Conservation (phyloP, 495 filamentous ascomycete genomes). For the Podospora pseudocomata region DNA sequence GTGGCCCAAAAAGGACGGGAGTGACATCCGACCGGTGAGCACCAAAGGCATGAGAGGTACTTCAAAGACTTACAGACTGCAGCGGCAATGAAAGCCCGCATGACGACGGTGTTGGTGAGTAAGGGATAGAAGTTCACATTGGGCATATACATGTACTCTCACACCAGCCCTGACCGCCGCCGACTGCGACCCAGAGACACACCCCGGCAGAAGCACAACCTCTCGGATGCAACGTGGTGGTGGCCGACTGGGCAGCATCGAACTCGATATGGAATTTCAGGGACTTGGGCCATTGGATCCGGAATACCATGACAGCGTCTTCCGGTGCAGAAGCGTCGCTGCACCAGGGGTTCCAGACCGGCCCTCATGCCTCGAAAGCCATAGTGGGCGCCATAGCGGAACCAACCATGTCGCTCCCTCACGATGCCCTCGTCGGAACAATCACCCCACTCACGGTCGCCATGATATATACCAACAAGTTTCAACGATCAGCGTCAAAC, state of each 20-base stretch:
- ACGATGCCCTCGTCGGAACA: neutral
- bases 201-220: neutral
- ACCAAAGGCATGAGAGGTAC: neutral
- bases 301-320: conserved; percentile 1
- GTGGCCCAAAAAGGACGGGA: neutral
- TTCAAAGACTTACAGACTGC: neutral
- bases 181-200: neutral
- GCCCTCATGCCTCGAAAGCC: neutral
- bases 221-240: conserved; percentile 16
- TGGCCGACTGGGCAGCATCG: conserved; percentile 14
- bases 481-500: neutral
- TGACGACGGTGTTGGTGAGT: neutral
- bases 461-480: neutral
- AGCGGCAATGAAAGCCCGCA: neutral
- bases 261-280: conserved; percentile 12
- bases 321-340: conserved; percentile 2
- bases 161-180: neutral
- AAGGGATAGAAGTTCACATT: neutral
- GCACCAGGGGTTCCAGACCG: neutral
- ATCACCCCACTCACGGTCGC: neutral
- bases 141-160: neutral
- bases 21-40: conserved; percentile 4
- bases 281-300: conserved; percentile 4
- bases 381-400: neutral
- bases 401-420: neutral